Evolutionary conservation across 2,329 filamentous ascomycete species (phyloP), one percentile per base, ranked within the genome.

Genomic region (Fusarium redolens): DNA sequence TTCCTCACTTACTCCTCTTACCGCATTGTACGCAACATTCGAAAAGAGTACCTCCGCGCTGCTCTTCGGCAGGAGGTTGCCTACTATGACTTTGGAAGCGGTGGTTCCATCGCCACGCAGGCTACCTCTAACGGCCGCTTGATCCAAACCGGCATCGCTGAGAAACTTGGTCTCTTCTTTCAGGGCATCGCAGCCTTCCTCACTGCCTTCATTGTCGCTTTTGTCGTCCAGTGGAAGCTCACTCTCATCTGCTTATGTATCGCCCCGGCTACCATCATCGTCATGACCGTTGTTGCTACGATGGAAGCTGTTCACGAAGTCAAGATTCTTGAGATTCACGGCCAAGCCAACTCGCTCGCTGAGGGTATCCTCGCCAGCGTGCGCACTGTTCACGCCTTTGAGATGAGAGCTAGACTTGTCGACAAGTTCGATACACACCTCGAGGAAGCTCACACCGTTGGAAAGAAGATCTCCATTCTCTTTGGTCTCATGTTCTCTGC

Each of bases 1-100:
- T 79, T 82, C 54, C 77, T 88, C 25, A 88, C 85, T 5, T 85
- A 88, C 43, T 82, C 86, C 7, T 86, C 87, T 4, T 85, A 86
- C 58, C 82, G 86, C 14, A 86, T 86, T 7, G 86, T 86, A 5
- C 84, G 86, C 62, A 85, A 82, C 37, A 79, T 85, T 37, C 81
- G 88, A 14, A 82, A 85, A 52, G 82, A 82, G 31, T 90, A 88
- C 69, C 80, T 90, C 13, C 83, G 85, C 40, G 81, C 84, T 38
- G 83, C 87, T 3, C 81, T 90, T 20, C 80, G 85, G 12, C 86
- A 88, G 68, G 85, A 87, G 56, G 82, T 88, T 31, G 82, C 83
- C 56, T 86, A 84, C 72, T 88, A 86, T 66, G 86, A 88, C 71
- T 78, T 79, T 51, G 80, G 80, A 35, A 75, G 76, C 6, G 81